A percentile compares a stretch with the other conserved stretches of the same genome.
Evolutionary conservation across 1,284 basidiomycete genomes (phyloP).

Genomic region (Pyrrhoderma lamaoense): DNA sequence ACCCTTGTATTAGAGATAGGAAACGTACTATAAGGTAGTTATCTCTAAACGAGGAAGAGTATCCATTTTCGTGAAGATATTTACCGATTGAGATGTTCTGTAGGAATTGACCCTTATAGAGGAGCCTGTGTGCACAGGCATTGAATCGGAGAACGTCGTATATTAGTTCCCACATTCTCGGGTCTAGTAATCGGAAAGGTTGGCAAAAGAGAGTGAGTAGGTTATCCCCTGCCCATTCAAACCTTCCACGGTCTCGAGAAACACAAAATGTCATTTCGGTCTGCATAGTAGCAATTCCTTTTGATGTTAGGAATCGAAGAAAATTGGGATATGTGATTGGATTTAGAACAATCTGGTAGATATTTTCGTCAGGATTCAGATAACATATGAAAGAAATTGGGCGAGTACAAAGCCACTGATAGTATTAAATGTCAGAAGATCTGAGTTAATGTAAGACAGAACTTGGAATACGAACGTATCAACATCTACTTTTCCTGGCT

Average conservation of each 20-base stretch:
- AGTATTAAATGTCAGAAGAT: conserved; percentile 5
- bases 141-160: conserved; percentile 80
- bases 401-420: conserved; percentile 45
- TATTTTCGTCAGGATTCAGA: not conserved
- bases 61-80: conserved; percentile 62
- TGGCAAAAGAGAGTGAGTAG: conserved; percentile 62
- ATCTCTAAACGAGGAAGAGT: conserved; percentile 63
- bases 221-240: conserved; percentile 72
- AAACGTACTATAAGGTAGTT: conserved; percentile 71
- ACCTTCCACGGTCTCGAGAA: conserved; percentile 56
- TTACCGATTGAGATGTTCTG: conserved; percentile 55
- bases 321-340: conserved; percentile 80
- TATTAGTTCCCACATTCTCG: conserved; percentile 66
- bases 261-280: conserved; percentile 80
- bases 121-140: conserved; percentile 48
- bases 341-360: conserved; percentile 67
- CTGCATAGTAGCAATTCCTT: conserved; percentile 45
- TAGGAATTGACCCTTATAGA: conserved; percentile 21
- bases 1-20: not conserved
- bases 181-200: conserved; percentile 51
- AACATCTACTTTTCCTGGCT: conserved; percentile 41
- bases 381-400: not conserved
- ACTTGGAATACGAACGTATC: conserved; percentile 53
- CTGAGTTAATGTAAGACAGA: not conserved
- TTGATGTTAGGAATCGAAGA: conserved; percentile 56